A percentile compares a stretch with the other conserved stretches of the same genome.
Evolutionary conservation across 2,329 filamentous ascomycete species (phyloP).

Genomic region (Dendryphion nanum): DNA sequence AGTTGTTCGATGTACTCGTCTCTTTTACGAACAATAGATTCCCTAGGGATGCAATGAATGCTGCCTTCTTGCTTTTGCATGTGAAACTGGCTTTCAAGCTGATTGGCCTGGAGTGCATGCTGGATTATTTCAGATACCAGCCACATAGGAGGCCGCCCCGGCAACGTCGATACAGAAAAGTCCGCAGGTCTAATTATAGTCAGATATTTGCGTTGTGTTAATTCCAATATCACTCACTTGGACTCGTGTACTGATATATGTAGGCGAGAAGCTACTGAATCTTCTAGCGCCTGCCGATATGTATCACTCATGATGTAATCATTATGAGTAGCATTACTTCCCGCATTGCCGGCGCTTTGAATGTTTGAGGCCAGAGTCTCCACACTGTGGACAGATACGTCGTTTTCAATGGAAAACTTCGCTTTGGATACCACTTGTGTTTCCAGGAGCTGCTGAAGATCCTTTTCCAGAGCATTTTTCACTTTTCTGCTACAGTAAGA

Average conservation of each 20-base stretch:
- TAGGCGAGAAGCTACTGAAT: constrained; percentile 9
- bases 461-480: no score
- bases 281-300: constrained; percentile 1
- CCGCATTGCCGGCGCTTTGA: no score
- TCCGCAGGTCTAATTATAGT: constrained; percentile 10
- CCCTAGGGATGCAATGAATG: constrained; percentile 23
- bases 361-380: constrained; percentile 8
- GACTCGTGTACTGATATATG: constrained; percentile 8
- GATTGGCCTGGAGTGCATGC: not conserved
- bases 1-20: constrained; percentile 17
- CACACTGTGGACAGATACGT: constrained; percentile 23
- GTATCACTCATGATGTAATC: constrained; percentile 1
- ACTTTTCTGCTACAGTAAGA: no score
- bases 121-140: not conserved
- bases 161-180: constrained; percentile 8
- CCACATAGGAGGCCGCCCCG: not conserved
- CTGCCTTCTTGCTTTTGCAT: constrained; percentile 9
- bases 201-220: constrained; percentile 3
- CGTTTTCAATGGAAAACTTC: constrained; percentile 16
- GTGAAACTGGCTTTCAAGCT: constrained; percentile 14
- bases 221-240: constrained; percentile 13
- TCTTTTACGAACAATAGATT: constrained; percentile 15
- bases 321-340: not conserved
- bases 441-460: no score
- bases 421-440: constrained; percentile 15